Percentiles rank a stretch among this genome's conserved stretches.
Conservation (phyloP, 2,329 filamentous ascomycete genomes). For the Alternaria consortialis region DNA sequence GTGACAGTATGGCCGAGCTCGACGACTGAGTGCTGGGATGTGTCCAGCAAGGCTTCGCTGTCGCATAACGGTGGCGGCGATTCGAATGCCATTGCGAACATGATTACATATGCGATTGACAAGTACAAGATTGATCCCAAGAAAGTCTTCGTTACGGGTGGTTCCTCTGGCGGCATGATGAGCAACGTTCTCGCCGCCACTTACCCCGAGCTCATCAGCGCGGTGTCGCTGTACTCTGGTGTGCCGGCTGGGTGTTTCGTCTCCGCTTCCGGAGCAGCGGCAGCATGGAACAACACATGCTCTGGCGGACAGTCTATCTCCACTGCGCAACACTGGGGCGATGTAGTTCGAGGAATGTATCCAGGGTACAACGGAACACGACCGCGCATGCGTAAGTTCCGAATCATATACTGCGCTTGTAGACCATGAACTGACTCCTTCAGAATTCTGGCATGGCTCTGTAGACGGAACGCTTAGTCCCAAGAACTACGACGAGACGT, state of each 20-base stretch:
- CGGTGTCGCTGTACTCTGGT: conserved; percentile 61
- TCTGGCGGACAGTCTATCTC: conserved; percentile 58
- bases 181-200: conserved; percentile 59
- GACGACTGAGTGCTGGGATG: conserved; percentile 64
- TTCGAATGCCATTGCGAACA: conserved; percentile 65
- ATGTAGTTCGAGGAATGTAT: conserved; percentile 59
- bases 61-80: conserved; percentile 67
- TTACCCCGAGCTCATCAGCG: conserved; percentile 64
- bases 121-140: conserved; percentile 62
- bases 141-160: conserved; percentile 65
- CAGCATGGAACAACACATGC: conserved; percentile 63
- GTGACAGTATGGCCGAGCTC: conserved; percentile 44
- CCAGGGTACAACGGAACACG: conserved; percentile 61
- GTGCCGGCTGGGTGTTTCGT: conserved; percentile 66
- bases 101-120: conserved; percentile 65
- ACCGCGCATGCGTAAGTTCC: conserved; percentile 57
- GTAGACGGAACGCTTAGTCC: conserved; percentile 61
- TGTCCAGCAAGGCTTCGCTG: conserved; percentile 63
- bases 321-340: conserved; percentile 60
- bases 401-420: fast-evolving
- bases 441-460: conserved; percentile 66
- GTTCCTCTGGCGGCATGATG: conserved; percentile 57
- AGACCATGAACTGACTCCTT: not conserved
- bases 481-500: conserved; percentile 65
- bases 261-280: conserved; percentile 52